Evolutionary conservation across 2,329 filamentous ascomycete species (phyloP), one percentile per base, ranked within the genome.

Genomic region (Alternaria brassicicola): DNA sequence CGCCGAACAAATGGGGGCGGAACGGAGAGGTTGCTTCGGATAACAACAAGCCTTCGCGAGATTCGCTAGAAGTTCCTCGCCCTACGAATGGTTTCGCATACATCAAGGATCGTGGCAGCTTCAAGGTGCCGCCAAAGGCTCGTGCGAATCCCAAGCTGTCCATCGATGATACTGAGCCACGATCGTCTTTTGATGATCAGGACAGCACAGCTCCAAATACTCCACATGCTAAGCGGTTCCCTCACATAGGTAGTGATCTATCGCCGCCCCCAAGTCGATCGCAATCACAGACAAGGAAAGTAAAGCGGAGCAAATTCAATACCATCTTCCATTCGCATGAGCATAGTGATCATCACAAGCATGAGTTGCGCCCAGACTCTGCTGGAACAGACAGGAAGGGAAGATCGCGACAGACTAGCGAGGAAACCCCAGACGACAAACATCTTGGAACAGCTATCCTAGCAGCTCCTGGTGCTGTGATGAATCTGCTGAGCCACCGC

Each of bases 241-340:
- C 73, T 10, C 65, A 73, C 19, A 72, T 76, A 36, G 70, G 74
- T 30, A 66, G 69, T 28, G 72, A 78, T 26, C 47, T 73, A n/a
- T 78, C 78, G 8, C 74, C 77, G 38, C 72, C 78, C 0, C 56
- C 55, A 21, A 78, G 77, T 54, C 76, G 70, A 45, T 66, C 60
- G 33, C 65, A 57, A 3, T 78, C 74, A 41, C 62, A 68, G 25
- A 65, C 66, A 12, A 71, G 71, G 36, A 79, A 78, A 54, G 61
- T 73, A 0, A 78, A 74, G 51, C 74, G 76, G 46, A 74, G 72
- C 55, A 78, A 74, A 55, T 56, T 81, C 12, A 75, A 78, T 35
- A 74, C 78, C 33, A 66, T 78, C n/a, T 78, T 81, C 52, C 78
- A 78, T 46, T 75, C 75, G 6, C 73, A 77, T 8, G 66, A 70